Evolutionary conservation across 148 eudicot species (phyloP).

Genomic region (Pharnaceum exiguum): DNA sequence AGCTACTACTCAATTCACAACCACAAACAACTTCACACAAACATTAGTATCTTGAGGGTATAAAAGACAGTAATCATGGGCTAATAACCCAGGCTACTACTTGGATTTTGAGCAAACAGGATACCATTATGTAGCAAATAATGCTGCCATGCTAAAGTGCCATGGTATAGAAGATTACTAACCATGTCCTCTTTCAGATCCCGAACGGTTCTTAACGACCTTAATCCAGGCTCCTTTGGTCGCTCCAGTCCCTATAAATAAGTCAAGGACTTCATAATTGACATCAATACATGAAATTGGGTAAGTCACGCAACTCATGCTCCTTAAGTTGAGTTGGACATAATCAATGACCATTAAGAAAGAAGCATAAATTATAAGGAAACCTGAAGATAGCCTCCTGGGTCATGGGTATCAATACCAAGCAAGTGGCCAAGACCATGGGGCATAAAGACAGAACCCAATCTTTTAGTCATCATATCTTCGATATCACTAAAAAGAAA

Average conservation of each 20-base stretch:
- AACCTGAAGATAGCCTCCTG: constrained; percentile 93
- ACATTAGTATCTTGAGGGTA: no score
- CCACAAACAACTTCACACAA: no score
- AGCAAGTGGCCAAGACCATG: constrained; percentile 97
- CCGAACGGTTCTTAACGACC: constrained; percentile 76
- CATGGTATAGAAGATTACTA: background rate
- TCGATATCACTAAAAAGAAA: constrained; percentile 51
- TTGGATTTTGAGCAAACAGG: no score
- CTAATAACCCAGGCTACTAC: no score
- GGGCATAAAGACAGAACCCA: constrained; percentile 96
- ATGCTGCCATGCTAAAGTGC: no score
- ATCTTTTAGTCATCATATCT: constrained; percentile 75
- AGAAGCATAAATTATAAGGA: constrained; percentile 3
- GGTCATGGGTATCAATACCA: constrained; percentile 99
- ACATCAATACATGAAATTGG: no score
- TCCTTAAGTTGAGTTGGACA: background rate
- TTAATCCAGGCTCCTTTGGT: constrained; percentile 75
- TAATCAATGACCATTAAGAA: background rate
- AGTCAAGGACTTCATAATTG: background rate
- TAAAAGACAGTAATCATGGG: no score
- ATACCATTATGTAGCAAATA: no score
- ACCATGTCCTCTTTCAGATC: constrained; percentile 91
- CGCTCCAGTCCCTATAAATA: constrained; percentile 68
- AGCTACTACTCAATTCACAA: no score
- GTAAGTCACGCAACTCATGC: background rate